phyloP scores from a whole-genome alignment of 2,329 filamentous ascomycete genomes.

The Akanthomyces lecanii region DNA sequence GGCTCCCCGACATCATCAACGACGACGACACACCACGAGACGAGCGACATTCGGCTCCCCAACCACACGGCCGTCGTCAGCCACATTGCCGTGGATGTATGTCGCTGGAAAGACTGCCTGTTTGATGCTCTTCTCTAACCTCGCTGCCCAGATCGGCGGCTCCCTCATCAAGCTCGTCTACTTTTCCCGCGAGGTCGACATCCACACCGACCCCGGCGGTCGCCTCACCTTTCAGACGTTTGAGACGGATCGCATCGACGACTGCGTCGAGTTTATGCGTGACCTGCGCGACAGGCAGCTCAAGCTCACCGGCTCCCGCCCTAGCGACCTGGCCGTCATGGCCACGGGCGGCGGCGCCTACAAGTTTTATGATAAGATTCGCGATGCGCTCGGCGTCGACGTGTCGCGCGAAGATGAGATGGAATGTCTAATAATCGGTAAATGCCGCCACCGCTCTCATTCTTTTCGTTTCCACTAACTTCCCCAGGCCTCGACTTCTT shows the following conservation, averaged over 20 bases:
- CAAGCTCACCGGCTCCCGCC: conserved; percentile 65
- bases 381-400: conserved; percentile 76
- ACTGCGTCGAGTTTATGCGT: conserved; percentile 88
- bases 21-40: conserved; percentile 56
- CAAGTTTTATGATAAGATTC: conserved; percentile 93
- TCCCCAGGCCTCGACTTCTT: conserved; percentile 86
- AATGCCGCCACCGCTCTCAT: conserved; percentile 20
- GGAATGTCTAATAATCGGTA: conserved; percentile 95
- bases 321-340: conserved; percentile 80
- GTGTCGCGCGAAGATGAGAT: conserved; percentile 95
- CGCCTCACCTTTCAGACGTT: conserved; percentile 93
- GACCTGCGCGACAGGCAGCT: conserved; percentile 79
- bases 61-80: conserved; percentile 94
- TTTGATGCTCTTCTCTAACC: background rate
- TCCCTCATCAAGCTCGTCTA: conserved; percentile 96
- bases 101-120: no score
- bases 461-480: background rate
- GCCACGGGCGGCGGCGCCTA: conserved; percentile 94
- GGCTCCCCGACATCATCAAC: conserved; percentile 40
- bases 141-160: conserved; percentile 71
- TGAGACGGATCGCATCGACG: conserved; percentile 90
- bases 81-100: conserved; percentile 93
- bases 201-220: conserved; percentile 72
- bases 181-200: conserved; percentile 80
- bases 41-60: conserved; percentile 90